Conservation (phyloP, 108 stramenopile genomes). For the Pelagomonas calceolata region DNA sequence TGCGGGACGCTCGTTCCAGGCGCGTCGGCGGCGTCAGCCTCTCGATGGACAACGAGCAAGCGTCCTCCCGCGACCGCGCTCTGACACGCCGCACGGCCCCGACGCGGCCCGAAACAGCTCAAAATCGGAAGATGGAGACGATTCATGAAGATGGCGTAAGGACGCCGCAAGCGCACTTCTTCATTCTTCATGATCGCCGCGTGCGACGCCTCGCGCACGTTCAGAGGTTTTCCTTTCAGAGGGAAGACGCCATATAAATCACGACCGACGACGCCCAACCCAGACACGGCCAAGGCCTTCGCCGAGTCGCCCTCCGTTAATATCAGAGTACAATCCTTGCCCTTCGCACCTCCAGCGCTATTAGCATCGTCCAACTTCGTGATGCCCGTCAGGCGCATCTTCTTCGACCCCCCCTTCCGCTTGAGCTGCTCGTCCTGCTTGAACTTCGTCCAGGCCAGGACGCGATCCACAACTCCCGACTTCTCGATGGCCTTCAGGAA, state of each 20-base stretch:
- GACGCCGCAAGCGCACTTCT: constrained; percentile 87
- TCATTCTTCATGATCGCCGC: constrained; percentile 77
- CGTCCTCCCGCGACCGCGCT: too few species aligned
- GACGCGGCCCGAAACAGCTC: too few species aligned
- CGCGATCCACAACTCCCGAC: constrained; percentile 68
- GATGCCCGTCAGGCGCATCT: constrained; percentile 85
- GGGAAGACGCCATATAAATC: constrained; percentile 88
- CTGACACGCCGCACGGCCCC: too few species aligned
- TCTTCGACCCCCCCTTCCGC: constrained; percentile 80
- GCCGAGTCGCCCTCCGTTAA: constrained; percentile 93
- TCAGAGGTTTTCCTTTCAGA: constrained; percentile 88
- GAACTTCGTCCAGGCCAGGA: constrained; percentile 68
- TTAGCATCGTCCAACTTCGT: constrained; percentile 96
- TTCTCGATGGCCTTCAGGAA: constrained; percentile 83
- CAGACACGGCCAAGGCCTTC: constrained; percentile 81
- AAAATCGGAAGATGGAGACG: too few species aligned
- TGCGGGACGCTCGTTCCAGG: too few species aligned
- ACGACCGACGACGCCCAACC: constrained; percentile 78
- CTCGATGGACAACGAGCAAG: too few species aligned
- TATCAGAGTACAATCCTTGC: constrained; percentile 87
- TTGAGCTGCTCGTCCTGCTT: constrained; percentile 77
- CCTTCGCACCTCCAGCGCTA: constrained; percentile 73
- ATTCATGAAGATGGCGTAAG: constrained; percentile 8
- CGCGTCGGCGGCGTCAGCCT: background rate
- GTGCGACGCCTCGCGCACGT: constrained; percentile 84